Percentiles rank a stretch among this genome's conserved stretches.
Conservation (phyloP, 306 rosid species). For the Lithocarpus polystachyus region DNA sequence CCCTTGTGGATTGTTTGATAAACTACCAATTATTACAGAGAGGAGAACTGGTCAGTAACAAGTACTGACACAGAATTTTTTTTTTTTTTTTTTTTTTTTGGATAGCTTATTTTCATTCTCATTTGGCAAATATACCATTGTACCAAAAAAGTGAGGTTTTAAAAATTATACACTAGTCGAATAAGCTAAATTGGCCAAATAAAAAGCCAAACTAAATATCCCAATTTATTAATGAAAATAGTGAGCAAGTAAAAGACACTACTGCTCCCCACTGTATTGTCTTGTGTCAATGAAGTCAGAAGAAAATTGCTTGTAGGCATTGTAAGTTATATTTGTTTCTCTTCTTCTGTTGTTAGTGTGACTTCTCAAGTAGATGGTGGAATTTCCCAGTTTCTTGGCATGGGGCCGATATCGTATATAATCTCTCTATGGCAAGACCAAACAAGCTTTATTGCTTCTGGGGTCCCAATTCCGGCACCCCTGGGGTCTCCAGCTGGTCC, state of each 20-base stretch:
- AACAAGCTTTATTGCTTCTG: slow-evolving; percentile 94
- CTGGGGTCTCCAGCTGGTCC: slow-evolving; percentile 98
- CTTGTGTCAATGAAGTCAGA: neutral
- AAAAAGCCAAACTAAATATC: too few species aligned
- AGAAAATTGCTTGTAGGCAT: slow-evolving; percentile 4
- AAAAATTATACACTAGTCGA: too few species aligned
- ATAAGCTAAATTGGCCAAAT: too few species aligned
- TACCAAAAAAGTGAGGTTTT: too few species aligned
- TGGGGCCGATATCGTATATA: slow-evolving; percentile 79
- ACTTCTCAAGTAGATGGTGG: slow-evolving; percentile 69
- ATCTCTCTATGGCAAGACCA: slow-evolving; percentile 98
- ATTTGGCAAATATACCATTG: too few species aligned
- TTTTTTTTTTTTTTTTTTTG: too few species aligned
- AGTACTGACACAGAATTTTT: too few species aligned
- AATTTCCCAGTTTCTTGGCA: slow-evolving; percentile 57
- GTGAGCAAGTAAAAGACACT: neutral
- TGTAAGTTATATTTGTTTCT: neutral
- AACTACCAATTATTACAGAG: too few species aligned
- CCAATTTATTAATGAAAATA: neutral
- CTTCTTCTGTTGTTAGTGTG: neutral
- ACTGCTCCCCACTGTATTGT: neutral
- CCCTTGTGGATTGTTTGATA: too few species aligned
- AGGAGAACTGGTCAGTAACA: too few species aligned
- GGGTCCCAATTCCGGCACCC: slow-evolving; percentile 99
- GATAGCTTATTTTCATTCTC: too few species aligned